Base-by-base conservation (phyloP, 2,329 filamentous ascomycete species). In the Pyrenochaeta sp. region DNA sequence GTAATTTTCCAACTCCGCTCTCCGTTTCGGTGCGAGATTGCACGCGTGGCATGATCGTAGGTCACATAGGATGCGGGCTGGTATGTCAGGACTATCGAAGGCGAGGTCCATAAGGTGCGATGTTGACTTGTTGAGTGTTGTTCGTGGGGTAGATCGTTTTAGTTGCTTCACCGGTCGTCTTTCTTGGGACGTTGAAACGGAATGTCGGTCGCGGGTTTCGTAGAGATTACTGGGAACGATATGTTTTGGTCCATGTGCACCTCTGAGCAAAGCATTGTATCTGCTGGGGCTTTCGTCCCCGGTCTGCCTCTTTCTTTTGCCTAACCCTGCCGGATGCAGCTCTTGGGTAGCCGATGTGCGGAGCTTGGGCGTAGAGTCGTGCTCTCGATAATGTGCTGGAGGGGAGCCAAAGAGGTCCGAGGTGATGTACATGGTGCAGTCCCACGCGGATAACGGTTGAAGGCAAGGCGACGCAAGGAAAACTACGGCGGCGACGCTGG, bases 1-100 rank as follows among this genome's bases (percentile, higher is more conserved):
- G 61, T 84, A 88, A 7, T 81, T 82, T 65, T 87, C 84, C 22
- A 89, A 76, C 43, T 89, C 84, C 5, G 77, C 78, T 63, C 82
- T 86, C 55, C 83, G 83, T 38, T 78, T 85, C 1, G 86, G 86
- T 40, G 80, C 80, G 28, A 84, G 80, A 58, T 81, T 80, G 74
- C 86, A 89, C 51, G 88, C 81, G 70, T 88, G 83, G 65, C 86
- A 89, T 0, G 85, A 79, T 26, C 68, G 60, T 19, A 69, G 50
- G 37, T 69, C 63, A 0, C 48, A 53, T 11, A 51, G 37, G 24
- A 46, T 23, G 17, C 46, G 44, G 15, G 51, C 19, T 22, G 44
- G 32, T 13, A 41, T 15, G 21, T 40, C 23, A 27, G 28, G 35
- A 30, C 31, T 24, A 3, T 60, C 60, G 3, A 43, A 9, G 14